These are phyloP conservation scores for Hypoxylon rickii DNA, from an alignment of 495 filamentous ascomycete species.

Conservation along the genomic window DNA sequence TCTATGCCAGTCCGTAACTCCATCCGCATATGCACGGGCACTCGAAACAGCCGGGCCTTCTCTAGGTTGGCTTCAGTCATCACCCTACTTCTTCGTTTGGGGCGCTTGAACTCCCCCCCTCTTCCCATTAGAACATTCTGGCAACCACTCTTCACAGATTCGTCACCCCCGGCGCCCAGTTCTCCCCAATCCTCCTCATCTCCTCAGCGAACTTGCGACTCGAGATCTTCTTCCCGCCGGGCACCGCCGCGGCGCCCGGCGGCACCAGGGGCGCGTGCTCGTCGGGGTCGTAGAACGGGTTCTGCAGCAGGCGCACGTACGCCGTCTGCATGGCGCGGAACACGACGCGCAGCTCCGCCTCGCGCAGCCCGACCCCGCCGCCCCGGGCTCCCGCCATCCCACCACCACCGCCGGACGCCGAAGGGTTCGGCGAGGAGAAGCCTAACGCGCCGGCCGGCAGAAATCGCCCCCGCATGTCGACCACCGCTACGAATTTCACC, in stretches of 20 bases:
- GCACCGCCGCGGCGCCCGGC: conserved; percentile 49
- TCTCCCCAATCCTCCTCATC: conserved; percentile 80
- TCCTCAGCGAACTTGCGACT: conserved; percentile 81
- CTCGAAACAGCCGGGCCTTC: too few species aligned
- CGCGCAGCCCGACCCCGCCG: conserved; percentile 45
- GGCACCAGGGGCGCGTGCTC: conserved; percentile 59
- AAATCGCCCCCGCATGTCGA: conserved; percentile 76
- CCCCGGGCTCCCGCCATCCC: conserved; percentile 28
- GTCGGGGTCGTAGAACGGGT: conserved; percentile 93
- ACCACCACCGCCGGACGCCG: conserved; percentile 8
- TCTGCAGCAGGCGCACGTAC: conserved; percentile 86
- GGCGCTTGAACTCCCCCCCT: too few species aligned
- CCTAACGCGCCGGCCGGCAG: conserved; percentile 38
- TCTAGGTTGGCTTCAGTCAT: too few species aligned
- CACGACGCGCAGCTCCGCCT: conserved; percentile 82
- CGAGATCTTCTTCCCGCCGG: conserved; percentile 69
- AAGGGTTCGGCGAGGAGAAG: too few species aligned
- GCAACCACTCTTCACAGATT: conserved; percentile 33
- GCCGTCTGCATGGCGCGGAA: conserved; percentile 90
- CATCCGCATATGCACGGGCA: conserved; percentile 1
- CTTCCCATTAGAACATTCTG: background rate
- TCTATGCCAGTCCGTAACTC: conserved; percentile 28
- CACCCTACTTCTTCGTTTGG: too few species aligned
- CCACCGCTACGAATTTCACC: conserved; percentile 81
- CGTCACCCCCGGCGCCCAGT: conserved; percentile 62